Percentiles rank a stretch among this genome's conserved stretches.
These are phyloP conservation scores for Paspalum notatum DNA, from an alignment of 176 grass and related monocot genomes.

Conservation along the genomic window DNA sequence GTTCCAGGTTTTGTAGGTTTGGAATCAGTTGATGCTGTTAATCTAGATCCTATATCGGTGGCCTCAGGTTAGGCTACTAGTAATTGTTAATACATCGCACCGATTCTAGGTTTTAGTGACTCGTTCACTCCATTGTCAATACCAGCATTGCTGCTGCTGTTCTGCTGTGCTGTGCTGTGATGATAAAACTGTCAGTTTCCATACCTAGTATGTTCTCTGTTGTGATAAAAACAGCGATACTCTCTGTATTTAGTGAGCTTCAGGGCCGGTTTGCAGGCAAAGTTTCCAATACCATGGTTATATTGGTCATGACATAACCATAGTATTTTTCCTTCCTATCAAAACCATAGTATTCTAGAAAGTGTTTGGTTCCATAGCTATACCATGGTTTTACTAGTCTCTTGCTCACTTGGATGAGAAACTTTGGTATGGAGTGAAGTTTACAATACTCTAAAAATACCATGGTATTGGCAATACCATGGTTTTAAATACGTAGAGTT, in stretches of 20 bases:
- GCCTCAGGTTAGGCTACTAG: neutral
- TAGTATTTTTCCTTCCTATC: too few species aligned
- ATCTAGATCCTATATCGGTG: neutral
- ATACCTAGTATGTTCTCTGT: neutral
- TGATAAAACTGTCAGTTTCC: neutral
- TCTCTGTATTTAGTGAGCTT: neutral
- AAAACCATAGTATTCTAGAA: too few species aligned
- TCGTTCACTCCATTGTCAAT: neutral
- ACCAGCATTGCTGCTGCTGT: neutral
- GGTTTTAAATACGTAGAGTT: too few species aligned
- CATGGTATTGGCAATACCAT: too few species aligned
- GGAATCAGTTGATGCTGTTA: neutral
- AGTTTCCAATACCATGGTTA: too few species aligned
- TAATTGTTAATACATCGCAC: neutral
- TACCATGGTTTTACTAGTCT: too few species aligned
- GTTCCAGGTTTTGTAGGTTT: neutral
- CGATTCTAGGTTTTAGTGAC: neutral
- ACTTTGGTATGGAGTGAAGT: too few species aligned
- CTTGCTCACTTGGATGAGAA: too few species aligned
- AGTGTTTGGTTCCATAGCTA: too few species aligned
- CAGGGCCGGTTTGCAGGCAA: too few species aligned
- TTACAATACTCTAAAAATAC: too few species aligned
- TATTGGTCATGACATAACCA: too few species aligned
- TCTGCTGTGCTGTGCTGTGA: neutral
- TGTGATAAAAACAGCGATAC: neutral